Percentiles rank a stretch among this genome's conserved stretches.
These are phyloP conservation scores for Albizia julibrissin DNA, from an alignment of 306 rosid species.

Conservation along the genomic window DNA sequence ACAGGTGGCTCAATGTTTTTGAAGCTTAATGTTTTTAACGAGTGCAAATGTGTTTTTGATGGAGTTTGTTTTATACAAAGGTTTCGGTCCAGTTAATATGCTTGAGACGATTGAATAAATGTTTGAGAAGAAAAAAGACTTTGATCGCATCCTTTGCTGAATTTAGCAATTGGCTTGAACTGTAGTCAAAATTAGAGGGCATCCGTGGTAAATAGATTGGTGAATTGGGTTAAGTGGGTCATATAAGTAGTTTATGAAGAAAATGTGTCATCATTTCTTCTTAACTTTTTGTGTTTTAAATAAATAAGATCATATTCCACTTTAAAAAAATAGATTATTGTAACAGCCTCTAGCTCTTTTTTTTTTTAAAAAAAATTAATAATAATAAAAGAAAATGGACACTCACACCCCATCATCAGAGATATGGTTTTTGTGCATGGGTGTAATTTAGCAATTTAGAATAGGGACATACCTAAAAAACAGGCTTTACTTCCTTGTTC, in stretches of 20 bases:
- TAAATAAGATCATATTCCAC: neutral
- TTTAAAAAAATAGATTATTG: no score
- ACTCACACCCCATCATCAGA: neutral
- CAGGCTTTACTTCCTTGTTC: neutral
- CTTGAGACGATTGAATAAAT: neutral
- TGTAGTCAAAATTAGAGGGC: neutral
- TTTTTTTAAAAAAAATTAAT: neutral
- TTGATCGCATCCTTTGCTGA: neutral
- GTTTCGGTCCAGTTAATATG: neutral
- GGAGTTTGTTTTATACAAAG: neutral
- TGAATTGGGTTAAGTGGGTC: constrained; percentile 9
- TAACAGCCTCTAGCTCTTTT: neutral
- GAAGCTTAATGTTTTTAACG: neutral
- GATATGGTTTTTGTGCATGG: neutral
- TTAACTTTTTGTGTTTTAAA: neutral
- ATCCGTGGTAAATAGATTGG: constrained; percentile 6
- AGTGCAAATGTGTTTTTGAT: neutral
- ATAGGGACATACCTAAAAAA: neutral
- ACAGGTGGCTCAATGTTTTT: constrained; percentile 52
- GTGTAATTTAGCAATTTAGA: neutral
- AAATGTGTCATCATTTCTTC: neutral
- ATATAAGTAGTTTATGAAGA: neutral
- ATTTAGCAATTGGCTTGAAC: constrained; percentile 7
- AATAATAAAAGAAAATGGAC: neutral
- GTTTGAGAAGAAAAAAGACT: neutral